Evolutionary conservation across 23 red algal genomes (phyloP), one percentile per base, ranked within the genome.

Genomic region (Gracilariopsis chorda): DNA sequence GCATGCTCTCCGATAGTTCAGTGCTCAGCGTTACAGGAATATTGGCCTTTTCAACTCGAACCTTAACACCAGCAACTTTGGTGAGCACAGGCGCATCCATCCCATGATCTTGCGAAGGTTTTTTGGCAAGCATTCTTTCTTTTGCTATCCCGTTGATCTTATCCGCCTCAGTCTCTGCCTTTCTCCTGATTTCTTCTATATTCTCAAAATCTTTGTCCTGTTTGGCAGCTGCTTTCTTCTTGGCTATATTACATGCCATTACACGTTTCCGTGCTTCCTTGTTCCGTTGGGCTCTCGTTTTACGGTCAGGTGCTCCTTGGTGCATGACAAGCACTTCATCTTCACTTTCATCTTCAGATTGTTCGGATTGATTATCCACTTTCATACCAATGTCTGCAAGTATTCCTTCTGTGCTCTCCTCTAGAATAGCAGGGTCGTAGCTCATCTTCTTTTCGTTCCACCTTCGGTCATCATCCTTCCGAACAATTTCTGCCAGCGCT

Each of bases 371-470:
- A 9, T 68, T 34, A 64, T 91, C 75, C 16, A 68, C 19, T 46
- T 91, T 80, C 88, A 91, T 80, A 28, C 75, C 75, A 34, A 57
- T 91, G 59, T 71, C 77, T 9, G 63, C 57, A 44, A 78, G 68
- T 45, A 62, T 57, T 36, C 72, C 85, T 61, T 89, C 72, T 27
- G 65, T 75, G 35, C 85, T 89, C 43, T 89, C 85, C 33, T 34
- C 48, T 39, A 91, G 36, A 14, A 91, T 44, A 30, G 53, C 63
- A 41, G 88, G 88, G 35, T 91, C 88, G 44, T 60, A 91, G 33
- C 63, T 91, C 88, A 91, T 73, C 58, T 55, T 80, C 37, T 80
- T 41, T 39, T 61, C 88, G 82, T 51, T 51, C 88, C 88, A 91
- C 27, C 63, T 21, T 14, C 46, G 59, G 12, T 56, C 53, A 74